Evolutionary conservation across 1,284 basidiomycete genomes (phyloP).

Genomic region (Trichosporon faecale): DNA sequence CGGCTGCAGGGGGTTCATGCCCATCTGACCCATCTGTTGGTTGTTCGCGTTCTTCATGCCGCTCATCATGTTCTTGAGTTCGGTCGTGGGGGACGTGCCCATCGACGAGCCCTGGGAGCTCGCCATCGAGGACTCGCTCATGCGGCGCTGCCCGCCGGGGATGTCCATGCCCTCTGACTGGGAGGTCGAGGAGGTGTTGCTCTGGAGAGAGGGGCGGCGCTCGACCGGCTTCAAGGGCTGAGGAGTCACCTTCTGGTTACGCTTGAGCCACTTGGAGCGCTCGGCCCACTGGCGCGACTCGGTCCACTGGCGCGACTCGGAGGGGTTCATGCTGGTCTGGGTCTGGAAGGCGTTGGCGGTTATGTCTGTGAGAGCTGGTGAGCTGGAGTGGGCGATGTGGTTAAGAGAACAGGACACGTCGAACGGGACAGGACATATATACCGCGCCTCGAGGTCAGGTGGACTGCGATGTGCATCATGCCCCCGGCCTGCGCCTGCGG

Average conservation of each 20-base stretch:
- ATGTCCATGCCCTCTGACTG: not conserved
- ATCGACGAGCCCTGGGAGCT: not conserved
- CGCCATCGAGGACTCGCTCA: not conserved
- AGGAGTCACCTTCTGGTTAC: not conserved
- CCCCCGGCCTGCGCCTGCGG: not conserved
- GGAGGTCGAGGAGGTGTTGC: not conserved
- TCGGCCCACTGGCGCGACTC: constrained; percentile 9
- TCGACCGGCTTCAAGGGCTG: constrained; percentile 3
- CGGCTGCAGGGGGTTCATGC: not conserved
- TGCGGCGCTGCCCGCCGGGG: not conserved
- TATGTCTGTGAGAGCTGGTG: not conserved
- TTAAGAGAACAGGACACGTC: not conserved
- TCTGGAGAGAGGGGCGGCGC: not conserved
- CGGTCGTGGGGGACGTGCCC: not conserved
- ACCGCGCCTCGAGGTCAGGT: not conserved
- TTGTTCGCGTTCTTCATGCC: constrained; percentile 4
- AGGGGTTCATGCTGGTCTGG: not conserved
- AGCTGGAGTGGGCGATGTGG: not conserved
- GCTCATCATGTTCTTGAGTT: constrained; percentile 9
- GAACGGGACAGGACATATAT: not conserved
- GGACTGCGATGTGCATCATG: not conserved
- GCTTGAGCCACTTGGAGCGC: constrained; percentile 6
- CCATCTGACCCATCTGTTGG: not conserved
- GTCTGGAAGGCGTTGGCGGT: constrained; percentile 1
- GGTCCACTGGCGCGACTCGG: constrained; percentile 10